Evolutionary conservation across 2,329 filamentous ascomycete species (phyloP), one percentile per base, ranked within the genome.

Genomic region (Huntiella omanensis): DNA sequence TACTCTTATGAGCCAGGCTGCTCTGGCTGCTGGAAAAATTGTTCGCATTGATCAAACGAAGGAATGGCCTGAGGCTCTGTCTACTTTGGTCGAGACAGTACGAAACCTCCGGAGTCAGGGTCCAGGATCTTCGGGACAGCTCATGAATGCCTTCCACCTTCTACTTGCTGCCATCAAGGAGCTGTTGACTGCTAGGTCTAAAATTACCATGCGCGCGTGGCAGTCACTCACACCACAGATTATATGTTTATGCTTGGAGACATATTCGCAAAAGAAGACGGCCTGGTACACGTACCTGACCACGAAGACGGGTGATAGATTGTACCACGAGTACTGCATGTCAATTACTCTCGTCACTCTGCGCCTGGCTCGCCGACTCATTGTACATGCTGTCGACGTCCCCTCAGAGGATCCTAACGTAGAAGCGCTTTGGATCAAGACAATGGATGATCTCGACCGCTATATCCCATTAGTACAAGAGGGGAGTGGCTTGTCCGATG

Each of bases 121-220:
- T 13, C 59, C 58, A 1, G 55, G 54, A 32, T 56, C 54, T 47
- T 64, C 71, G 49, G 68, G 69, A 6, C 75, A 78, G 53, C 73
- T 75, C 38, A 57, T 79, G 10, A 77, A 86, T 41, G 72, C 77
- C 5, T 69, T 96, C 38, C 69, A 84, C 45, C 76, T 93, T 10
- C 66, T 95, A 8, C 67, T 96, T 11, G 80, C 88, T 41, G 77
- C 94, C 22, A 77, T 93, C 56, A 98, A 96, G 63, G 91, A 96
- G 59, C 67, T 96, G 4, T 78, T 83, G 1, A 87, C 83, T 0
- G 87, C 82, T 2, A 72, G 85, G 38, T 62, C 96, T 41, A 71
- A 77, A 47, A 75, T 74, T 52, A 86, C 80, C 0, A 77, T 87
- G 55, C 77, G 78, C 1, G 80, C 77, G 34, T 66, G 98, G 12